Base-by-base conservation (phyloP, 805 yeast species). In the Starmerella riodocensis region DNA sequence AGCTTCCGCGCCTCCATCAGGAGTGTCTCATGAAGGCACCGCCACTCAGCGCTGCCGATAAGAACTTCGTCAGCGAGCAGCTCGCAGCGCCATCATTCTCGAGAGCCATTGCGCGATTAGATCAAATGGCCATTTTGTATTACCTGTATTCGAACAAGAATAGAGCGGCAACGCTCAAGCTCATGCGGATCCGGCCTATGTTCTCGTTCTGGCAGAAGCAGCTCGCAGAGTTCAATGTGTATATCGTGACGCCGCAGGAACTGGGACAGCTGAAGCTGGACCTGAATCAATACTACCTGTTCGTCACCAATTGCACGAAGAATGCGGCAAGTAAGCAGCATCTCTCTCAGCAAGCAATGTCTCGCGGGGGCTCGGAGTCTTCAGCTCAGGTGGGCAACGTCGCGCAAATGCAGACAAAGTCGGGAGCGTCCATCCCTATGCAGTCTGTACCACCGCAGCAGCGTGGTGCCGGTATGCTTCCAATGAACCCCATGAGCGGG, bases 121-220 rank as follows among this genome's bases (percentile, higher is more conserved):
- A 83, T 54, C 77, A 77, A 44, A 65, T 84, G 31, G 73, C 82
- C 29, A 84, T 93, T 27, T 76, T 80, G 53, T 82, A 81, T 52
- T 84, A 72, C 53, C 70, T 78, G 42, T 65, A 82, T 44, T 79
- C 93, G 16, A 42, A 47, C 1, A 74, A 77, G 50, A 80, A 79
- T 56, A 70, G 67, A 35, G 81, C 76, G 36, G 86, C 82, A 8
- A 78, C 93, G 1, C 75, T 73, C 52, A 71, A 81, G 49, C 69
- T 85, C 43, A 67, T 85, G 43, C 86, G 80, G 54, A 73, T 81
- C 67, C 76, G 83, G 58, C 69, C 74, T 44, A 77, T 83, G 77
- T 74, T 82, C 32, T 77, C 74, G 52, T 79, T 77, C 54, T 79
- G 83, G 44, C 61, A 77, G 49, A 91, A 82, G 37, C 75, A 71